Conservation (phyloP, 495 filamentous ascomycete species). For the Penicillium lividum region DNA sequence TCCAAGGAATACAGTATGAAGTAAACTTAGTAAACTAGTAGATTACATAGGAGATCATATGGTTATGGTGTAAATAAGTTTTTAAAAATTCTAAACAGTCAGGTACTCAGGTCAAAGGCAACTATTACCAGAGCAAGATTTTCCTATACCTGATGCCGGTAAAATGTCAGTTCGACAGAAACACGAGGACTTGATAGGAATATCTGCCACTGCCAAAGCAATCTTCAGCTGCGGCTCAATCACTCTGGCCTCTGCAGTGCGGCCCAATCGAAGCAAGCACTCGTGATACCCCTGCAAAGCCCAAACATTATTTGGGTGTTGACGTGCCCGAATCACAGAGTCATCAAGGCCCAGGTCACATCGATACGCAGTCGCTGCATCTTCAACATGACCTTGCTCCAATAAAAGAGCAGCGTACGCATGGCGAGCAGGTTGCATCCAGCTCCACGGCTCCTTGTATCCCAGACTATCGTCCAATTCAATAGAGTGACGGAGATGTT, state of each 20-base stretch:
- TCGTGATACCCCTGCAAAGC: constrained; percentile 67
- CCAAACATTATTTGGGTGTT: constrained; percentile 70
- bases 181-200: constrained; percentile 58
- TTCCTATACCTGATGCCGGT: constrained; percentile 14
- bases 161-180: constrained; percentile 54
- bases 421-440: constrained; percentile 70
- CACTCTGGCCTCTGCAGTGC: constrained; percentile 49
- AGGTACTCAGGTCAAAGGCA: background rate
- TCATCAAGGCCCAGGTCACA: constrained; percentile 62
- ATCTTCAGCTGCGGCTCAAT: constrained; percentile 52
- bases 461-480: constrained; percentile 55
- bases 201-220: constrained; percentile 57
- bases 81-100: background rate
- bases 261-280: constrained; percentile 56
- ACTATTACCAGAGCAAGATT: constrained; percentile 10
- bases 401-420: constrained; percentile 63
- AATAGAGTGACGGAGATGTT: constrained; percentile 52
- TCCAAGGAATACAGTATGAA: no score
- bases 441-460: constrained; percentile 69
- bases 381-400: constrained; percentile 58
- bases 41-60: no score
- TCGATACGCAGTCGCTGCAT: constrained; percentile 56
- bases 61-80: background rate
- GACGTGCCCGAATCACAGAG: constrained; percentile 55
- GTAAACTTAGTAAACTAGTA: no score